Evolutionary conservation across 2,329 filamentous ascomycete species (phyloP), one percentile per base, ranked within the genome.

Genomic region (Botrytis galanthina): DNA sequence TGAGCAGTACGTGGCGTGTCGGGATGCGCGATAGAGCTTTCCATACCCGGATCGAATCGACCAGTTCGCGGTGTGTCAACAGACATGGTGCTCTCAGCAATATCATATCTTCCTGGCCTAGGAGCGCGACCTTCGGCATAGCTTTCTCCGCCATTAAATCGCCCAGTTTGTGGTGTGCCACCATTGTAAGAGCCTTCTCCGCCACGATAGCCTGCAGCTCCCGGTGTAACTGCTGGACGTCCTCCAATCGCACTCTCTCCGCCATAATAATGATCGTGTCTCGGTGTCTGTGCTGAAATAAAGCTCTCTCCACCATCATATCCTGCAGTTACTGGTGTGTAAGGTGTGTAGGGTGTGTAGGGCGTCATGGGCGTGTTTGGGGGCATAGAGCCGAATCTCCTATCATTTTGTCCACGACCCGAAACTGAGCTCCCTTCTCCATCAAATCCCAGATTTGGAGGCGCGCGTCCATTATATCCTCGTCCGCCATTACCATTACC

Each of bases 1-100:
- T 80, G 72, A 75, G 75, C 77, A 74, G 71, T 61, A 32, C 66
- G 71, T 61, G 67, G 67, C 61, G 71, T 71, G 26, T 64, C 69
- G 42, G 54, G 44, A n/a, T 69, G 35, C 46, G 69, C 59, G 42
- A 71, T 64, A 54, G 69, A 71, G 29, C 69, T 64, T 64, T 71
- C 69, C 35, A 69, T 69, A 32, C 42, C 69, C 14, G 69, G 69
- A 54, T 64, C 70, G n/a, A 67, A 72, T 67, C 60, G 70, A 54
- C n/a, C 60, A 54, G 61, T 72, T 39, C 61, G 61, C 29, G 70
- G 70, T 26, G 60, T 72, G 61, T 48, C 44, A 66, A 57, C 44
- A 54, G 60, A 67, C 35, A 67, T 59, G 9, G 46, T 67, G 29
- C 70, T 72, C 48, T 72, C 70, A 54, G 70, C 70, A 37, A 62